Base-by-base conservation (phyloP, 768 basidiomycete genomes). In the Tricholoma hemisulphureum region DNA sequence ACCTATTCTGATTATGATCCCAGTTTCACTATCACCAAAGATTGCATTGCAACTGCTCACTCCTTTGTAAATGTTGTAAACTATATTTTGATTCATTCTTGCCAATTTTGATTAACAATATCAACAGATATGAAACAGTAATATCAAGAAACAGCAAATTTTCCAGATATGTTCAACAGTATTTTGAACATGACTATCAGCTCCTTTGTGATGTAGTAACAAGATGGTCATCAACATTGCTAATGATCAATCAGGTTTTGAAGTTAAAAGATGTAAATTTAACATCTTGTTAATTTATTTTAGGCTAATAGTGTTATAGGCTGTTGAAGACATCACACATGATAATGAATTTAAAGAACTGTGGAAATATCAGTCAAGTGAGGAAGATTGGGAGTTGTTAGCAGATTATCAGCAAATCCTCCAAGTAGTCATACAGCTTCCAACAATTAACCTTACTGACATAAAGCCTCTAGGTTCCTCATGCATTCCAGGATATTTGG, bases 181-280 rank as follows among this genome's bases (percentile, higher is more conserved):
- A 41, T 35, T 35, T 35, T 35, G 34, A 35, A 35, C 34, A 35
- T 9, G 34, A 35, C 34, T 35, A 35, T 35, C 34, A 35, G 34
- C 34, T 35, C 34, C 34, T 35, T 16, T 13, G 34, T 35, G 34
- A 35, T 35, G 34, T 35, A 16, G 14, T n/a, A 39, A 39, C 37
- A 39, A 39, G 37, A 31, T 73, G 71, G 71, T 71, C 69, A 20
- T 73, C 67, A 53, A 69, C 66, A 11, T 57, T 61, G 23, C 54
- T 69, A n/a, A 73, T 73, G 71, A 64, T 71, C 60, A 67, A 71
- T 8, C 61, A 67, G 11, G 70, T 65, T 9, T 14, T 72, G n/a
- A 41, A 41, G 39, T 20, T 41, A 20, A 41, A 41, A 41, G 39
- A 41, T 16, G 39, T 41, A 41, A 20, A n/a, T 20, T 41, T 18